phyloP scores from a whole-genome alignment of 768 basidiomycete genomes.

The Russula sp. region DNA sequence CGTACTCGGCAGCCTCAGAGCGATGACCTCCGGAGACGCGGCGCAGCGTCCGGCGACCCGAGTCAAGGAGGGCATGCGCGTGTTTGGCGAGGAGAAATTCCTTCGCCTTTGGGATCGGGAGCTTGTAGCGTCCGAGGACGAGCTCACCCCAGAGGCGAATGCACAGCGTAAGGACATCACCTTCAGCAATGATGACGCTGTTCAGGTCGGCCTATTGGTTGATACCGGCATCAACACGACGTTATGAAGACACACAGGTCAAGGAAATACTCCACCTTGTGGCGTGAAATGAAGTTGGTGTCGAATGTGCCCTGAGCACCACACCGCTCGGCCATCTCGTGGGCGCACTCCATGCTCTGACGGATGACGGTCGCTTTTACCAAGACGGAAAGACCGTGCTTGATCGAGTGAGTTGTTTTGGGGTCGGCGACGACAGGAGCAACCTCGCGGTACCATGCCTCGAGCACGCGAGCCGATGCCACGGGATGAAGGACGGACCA shows the following conservation, averaged over 20 bases:
- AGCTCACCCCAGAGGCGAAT: conserved; percentile 24
- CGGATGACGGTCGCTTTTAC: conserved; percentile 11
- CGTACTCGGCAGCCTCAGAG: conserved; percentile 11
- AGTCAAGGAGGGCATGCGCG: conserved; percentile 4
- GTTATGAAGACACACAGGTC: too few relatives aligned
- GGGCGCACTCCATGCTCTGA: background rate
- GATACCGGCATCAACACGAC: too few relatives aligned
- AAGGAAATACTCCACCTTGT: background rate
- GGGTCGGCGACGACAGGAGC: background rate
- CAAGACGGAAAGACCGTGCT: conserved; percentile 8
- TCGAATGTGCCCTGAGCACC: conserved; percentile 17
- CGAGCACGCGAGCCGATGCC: background rate
- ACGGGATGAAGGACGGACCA: conserved; percentile 9
- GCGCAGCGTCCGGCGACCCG: background rate
- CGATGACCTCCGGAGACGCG: conserved; percentile 9
- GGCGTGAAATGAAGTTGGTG: conserved; percentile 7
- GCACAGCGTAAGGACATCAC: conserved; percentile 23
- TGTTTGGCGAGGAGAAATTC: conserved; percentile 16
- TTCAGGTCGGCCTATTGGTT: background rate
- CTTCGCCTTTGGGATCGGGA: conserved; percentile 14
- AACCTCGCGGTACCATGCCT: conserved; percentile 11
- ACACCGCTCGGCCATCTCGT: conserved; percentile 14
- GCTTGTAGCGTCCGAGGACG: conserved; percentile 11
- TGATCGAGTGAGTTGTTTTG: background rate
- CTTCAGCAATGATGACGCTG: conserved; percentile 22